Percentiles rank a stretch among this genome's conserved stretches.
These are phyloP conservation scores for Trichoderma asperellum DNA, from an alignment of 2,329 filamentous ascomycete species.

Conservation along the genomic window DNA sequence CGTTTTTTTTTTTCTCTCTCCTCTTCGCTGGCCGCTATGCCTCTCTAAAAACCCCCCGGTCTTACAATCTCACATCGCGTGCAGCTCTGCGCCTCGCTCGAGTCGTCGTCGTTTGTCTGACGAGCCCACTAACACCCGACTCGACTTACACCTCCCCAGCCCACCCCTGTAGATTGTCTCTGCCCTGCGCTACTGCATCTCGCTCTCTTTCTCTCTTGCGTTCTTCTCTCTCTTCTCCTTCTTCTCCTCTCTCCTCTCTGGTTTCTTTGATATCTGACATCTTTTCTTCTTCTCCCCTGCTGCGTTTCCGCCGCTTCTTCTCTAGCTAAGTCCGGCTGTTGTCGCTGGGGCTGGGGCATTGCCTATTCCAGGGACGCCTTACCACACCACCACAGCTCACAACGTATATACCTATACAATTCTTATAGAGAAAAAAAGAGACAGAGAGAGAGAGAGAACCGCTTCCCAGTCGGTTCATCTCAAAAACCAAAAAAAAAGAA, in stretches of 20 bases:
- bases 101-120: constrained; percentile 11
- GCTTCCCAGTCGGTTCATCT: neutral
- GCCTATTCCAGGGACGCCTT: neutral
- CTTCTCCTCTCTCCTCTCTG: neutral
- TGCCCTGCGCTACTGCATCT: neutral
- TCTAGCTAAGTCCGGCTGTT: neutral
- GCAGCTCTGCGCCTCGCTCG: constrained; percentile 23
- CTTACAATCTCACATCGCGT: constrained; percentile 23
- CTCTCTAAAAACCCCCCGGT: neutral
- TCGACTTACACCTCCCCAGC: constrained; percentile 17
- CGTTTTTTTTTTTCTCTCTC: neutral
- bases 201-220: constrained; percentile 3
- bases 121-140: constrained; percentile 3
- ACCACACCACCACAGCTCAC: neutral
- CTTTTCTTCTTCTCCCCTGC: neutral
- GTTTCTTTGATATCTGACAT: too few relatives aligned
- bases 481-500: neutral
- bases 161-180: constrained; percentile 5
- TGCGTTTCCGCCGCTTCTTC: neutral
- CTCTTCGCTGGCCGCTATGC: neutral
- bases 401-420: neutral
- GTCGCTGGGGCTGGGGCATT: constrained; percentile 4
- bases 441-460: neutral
- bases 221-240: neutral
- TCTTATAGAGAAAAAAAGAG: neutral